A percentile compares a stretch with the other conserved stretches of the same genome.
These are phyloP conservation scores for Neofusicoccum parvum DNA, from an alignment of 2,329 filamentous ascomycete species.

Conservation along the genomic window DNA sequence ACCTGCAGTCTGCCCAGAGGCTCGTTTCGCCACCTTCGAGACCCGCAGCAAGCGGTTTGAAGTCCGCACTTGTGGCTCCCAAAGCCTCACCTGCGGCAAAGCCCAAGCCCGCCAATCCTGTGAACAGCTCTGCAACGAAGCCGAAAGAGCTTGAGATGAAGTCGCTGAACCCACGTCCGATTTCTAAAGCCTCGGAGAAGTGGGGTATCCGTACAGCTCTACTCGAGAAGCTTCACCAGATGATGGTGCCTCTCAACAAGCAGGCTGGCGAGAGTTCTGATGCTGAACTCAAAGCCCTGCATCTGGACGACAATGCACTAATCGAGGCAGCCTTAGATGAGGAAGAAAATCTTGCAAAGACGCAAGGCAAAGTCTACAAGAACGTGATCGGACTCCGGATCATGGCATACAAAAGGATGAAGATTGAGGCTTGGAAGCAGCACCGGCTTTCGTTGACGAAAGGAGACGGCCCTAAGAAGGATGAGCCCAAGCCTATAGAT, in stretches of 20 bases:
- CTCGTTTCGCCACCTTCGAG: conserved; percentile 21
- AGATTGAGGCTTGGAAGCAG: conserved; percentile 68
- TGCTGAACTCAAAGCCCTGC: conserved; percentile 54
- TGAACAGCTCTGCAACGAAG: conserved; percentile 22
- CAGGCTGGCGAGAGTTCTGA: conserved; percentile 58
- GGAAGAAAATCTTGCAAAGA: conserved; percentile 73
- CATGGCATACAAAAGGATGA: conserved; percentile 75
- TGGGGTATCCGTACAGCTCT: conserved; percentile 35
- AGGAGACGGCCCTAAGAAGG: conserved; percentile 29
- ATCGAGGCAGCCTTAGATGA: conserved; percentile 72
- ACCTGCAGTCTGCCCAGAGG: conserved; percentile 30
- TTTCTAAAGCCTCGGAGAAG: conserved; percentile 54
- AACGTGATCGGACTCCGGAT: conserved; percentile 85
- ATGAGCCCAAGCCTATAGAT: conserved; percentile 56
- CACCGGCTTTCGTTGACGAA: conserved; percentile 48
- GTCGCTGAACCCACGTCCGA: conserved; percentile 66
- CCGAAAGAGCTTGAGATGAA: conserved; percentile 38
- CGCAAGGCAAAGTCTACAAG: conserved; percentile 71
- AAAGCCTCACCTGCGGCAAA: conserved; percentile 22
- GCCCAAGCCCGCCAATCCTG: conserved; percentile 4
- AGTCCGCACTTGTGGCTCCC: no score
- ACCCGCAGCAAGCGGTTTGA: neutral
- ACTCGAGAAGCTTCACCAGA: conserved; percentile 65
- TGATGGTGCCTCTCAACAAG: conserved; percentile 68
- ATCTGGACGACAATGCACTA: conserved; percentile 66